Percentiles rank a stretch among this genome's conserved stretches.
These are phyloP conservation scores for Pezicula neosporulosa DNA, from an alignment of 2,329 filamentous ascomycete species.

Conservation along the genomic window DNA sequence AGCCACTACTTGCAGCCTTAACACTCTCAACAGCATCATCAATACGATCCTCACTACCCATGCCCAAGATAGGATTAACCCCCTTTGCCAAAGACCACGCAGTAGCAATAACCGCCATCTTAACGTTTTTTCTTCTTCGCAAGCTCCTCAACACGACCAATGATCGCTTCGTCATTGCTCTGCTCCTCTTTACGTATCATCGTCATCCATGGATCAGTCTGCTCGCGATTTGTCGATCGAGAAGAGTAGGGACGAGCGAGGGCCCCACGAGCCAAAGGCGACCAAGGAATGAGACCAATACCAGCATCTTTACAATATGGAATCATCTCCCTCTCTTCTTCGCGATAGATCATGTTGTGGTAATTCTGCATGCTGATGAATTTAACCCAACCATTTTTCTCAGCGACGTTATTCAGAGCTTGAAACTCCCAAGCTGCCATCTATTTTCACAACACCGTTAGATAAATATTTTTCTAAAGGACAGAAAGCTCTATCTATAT, in stretches of 20 bases:
- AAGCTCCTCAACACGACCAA: slow-evolving; percentile 48
- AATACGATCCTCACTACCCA: slow-evolving; percentile 48
- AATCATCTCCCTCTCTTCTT: slow-evolving; percentile 47
- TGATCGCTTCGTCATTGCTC: slow-evolving; percentile 23
- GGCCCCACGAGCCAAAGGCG: slow-evolving; percentile 31
- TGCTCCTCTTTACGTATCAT: slow-evolving; percentile 20
- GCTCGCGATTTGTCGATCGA: slow-evolving; percentile 17
- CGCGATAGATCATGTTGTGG: slow-evolving; percentile 54
- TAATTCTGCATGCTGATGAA: slow-evolving; percentile 58
- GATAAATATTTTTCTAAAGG: too few relatives aligned
- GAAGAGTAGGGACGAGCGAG: slow-evolving; percentile 26
- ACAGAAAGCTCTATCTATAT: too few relatives aligned
- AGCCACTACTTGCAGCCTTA: slow-evolving; percentile 34
- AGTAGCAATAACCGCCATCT: slow-evolving; percentile 56
- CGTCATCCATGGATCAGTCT: slow-evolving; percentile 17
- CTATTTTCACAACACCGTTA: neutral
- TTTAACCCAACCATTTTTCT: slow-evolving; percentile 53
- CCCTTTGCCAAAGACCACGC: slow-evolving; percentile 50
- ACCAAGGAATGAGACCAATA: slow-evolving; percentile 35
- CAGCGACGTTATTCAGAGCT: slow-evolving; percentile 49
- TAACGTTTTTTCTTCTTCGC: slow-evolving; percentile 52
- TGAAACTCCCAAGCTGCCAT: slow-evolving; percentile 50
- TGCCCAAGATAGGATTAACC: slow-evolving; percentile 50
- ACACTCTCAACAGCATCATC: slow-evolving; percentile 47
- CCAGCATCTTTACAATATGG: slow-evolving; percentile 29